Evolutionary conservation across 257 asterid genomes (phyloP).

Genomic region (Solanum pennellii): DNA sequence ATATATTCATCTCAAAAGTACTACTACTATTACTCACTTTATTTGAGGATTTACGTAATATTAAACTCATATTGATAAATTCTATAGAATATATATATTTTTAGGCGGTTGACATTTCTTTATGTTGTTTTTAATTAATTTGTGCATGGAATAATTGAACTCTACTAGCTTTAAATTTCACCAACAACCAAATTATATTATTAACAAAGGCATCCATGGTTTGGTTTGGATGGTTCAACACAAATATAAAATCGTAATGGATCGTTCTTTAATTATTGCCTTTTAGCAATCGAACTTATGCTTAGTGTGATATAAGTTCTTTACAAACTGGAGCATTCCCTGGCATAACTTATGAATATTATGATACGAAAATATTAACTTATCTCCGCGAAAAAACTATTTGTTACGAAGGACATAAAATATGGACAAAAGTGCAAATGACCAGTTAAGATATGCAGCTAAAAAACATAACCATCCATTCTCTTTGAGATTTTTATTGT

Average conservation of each 20-base stretch:
- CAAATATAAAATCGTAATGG: background rate
- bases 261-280: background rate
- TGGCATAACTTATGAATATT: background rate
- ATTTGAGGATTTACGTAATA: background rate
- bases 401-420: background rate
- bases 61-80: background rate
- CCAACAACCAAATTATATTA: background rate
- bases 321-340: background rate
- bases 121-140: background rate
- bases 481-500: background rate
- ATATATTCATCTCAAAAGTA: background rate
- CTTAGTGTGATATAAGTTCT: background rate
- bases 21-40: too few species aligned
- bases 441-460: background rate
- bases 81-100: background rate
- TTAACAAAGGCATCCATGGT: background rate
- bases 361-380: background rate
- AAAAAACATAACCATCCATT: background rate
- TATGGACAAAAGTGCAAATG: background rate
- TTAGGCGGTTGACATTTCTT: background rate
- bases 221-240: background rate
- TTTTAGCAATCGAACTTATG: background rate
- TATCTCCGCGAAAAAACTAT: background rate
- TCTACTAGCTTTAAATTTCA: background rate
- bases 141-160: background rate